phyloP scores from a whole-genome alignment of 306 rosid genomes.

The Crotalaria pallida region DNA sequence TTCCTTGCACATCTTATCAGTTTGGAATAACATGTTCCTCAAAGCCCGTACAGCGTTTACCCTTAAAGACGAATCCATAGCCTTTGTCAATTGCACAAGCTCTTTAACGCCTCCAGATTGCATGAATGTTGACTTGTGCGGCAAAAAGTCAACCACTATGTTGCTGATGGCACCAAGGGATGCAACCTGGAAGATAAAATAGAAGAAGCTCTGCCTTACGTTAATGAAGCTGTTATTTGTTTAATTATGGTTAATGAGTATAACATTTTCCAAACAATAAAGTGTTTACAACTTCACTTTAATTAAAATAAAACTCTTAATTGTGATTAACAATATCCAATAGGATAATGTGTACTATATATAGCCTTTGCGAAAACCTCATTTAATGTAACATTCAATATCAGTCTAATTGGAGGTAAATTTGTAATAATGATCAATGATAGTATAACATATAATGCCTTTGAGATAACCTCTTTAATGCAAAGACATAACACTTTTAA shows the following conservation, averaged over 20 bases:
- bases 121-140: conserved; percentile 47
- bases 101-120: conserved; percentile 75
- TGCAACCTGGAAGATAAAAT: conserved; percentile 65
- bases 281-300: background rate
- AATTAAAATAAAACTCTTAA: background rate
- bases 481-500: background rate
- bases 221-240: background rate
- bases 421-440: background rate
- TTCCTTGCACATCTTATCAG: conserved; percentile 62
- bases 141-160: conserved; percentile 70
- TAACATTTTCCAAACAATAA: background rate
- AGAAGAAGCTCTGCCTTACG: background rate
- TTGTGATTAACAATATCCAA: background rate
- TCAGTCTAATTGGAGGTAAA: background rate
- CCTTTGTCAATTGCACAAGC: conserved; percentile 75
- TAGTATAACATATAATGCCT: background rate
- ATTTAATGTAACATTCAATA: background rate
- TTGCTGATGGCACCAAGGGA: conserved; percentile 83
- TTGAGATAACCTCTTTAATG: background rate
- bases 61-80: conserved; percentile 79
- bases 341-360: background rate
- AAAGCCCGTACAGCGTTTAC: conserved; percentile 83
- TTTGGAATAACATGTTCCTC: conserved; percentile 81
- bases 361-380: background rate
- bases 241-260: background rate